phyloP scores from a whole-genome alignment of 1,284 basidiomycete species.

The Ustilago lituana region DNA sequence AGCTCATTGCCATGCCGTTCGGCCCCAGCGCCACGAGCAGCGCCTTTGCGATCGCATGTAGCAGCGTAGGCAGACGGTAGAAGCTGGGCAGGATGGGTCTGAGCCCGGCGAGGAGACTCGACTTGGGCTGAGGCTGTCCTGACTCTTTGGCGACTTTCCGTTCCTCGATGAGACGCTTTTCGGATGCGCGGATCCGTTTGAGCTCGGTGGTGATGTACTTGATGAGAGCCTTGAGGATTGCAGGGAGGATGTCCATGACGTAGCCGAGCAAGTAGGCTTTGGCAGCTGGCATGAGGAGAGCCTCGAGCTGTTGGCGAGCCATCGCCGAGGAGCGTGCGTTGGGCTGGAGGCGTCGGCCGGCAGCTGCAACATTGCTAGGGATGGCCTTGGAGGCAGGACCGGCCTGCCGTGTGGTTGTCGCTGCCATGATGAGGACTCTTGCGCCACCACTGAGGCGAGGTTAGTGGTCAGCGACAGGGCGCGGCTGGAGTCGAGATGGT shows the following conservation, averaged over 20 bases:
- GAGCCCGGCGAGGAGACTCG: conserved; percentile 9
- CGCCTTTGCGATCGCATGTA: conserved; percentile 33
- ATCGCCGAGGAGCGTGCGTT: neutral
- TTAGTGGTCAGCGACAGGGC: too few species aligned
- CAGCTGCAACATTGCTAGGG: conserved; percentile 3
- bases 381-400: too few species aligned
- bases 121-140: conserved; percentile 8
- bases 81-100: conserved; percentile 28
- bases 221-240: conserved; percentile 57
- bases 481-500: too few species aligned
- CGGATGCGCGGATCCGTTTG: conserved; percentile 33
- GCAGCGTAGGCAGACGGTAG: conserved; percentile 22
- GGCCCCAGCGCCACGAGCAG: conserved; percentile 37
- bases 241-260: conserved; percentile 55
- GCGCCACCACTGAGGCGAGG: neutral
- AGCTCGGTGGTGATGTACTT: conserved; percentile 43
- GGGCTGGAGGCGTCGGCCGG: conserved; percentile 4
- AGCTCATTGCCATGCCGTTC: conserved; percentile 50
- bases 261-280: conserved; percentile 59
- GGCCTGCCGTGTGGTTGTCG: conserved; percentile 7
- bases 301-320: conserved; percentile 29
- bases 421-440: conserved; percentile 7
- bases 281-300: conserved; percentile 50
- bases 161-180: conserved; percentile 42
- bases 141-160: conserved; percentile 22